Evolutionary conservation across 495 filamentous ascomycete genomes (phyloP), one percentile per base, ranked within the genome.

Genomic region (Letharia lupina): DNA sequence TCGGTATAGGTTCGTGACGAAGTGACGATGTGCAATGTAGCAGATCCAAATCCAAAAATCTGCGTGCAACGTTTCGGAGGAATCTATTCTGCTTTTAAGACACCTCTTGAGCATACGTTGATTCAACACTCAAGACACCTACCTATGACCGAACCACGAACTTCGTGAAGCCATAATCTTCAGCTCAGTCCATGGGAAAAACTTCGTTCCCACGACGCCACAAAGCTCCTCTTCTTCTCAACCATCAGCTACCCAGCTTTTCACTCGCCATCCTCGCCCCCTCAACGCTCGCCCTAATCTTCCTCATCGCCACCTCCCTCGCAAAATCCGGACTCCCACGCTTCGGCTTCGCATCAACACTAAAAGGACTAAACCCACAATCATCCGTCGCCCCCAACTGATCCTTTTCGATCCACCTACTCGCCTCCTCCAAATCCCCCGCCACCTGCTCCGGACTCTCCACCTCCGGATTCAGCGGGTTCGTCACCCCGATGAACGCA

Each of bases 301-400:
- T 79, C 61, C 69, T 48, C 67, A 79, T 77, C 10, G 77, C 77
- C 33, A 79, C 64, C 35, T 75, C 73, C 50, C 77, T 73, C 28
- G 77, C 77, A 48, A 75, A 75, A 65, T 79, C 74, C 1, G 77
- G 77, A 39, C 75, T 73, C 23, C 75, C 75, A 66, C 79, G 77
- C 42, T 71, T 69, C 11, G 77, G 77, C 65, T 78, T 78, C 41
- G 73, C 69, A 64, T 78, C 76, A 47, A 76, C 72, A 52, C 73
- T 74, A 37, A 78, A 78, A 11, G 76, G 76, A 60, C 72, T 72
- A 44, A 78, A 78, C 3, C 77, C 77, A 47, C 77, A 79, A 67
- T 79, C 76, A 62, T 79, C 77, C 33, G 77, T 79, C 56, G 75
- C 75, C 16, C 77, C 77, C 18, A 79, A 65, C 20, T 76, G 75